Evolutionary conservation across 108 stramenopile species (phyloP).

Genomic region (Cyclotella baltica): DNA sequence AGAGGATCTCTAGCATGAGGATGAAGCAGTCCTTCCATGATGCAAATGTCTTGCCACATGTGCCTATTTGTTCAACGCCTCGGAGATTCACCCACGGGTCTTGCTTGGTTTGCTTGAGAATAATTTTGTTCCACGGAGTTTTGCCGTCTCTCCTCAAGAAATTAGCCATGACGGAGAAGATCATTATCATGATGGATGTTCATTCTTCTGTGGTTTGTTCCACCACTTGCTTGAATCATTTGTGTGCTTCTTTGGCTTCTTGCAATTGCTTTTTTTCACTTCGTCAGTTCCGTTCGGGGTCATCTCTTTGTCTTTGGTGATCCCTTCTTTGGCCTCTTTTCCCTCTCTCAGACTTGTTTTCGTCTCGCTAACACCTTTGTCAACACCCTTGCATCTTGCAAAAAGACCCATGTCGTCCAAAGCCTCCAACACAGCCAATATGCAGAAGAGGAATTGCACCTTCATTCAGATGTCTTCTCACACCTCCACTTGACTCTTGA

Average conservation of each 20-base stretch:
- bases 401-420: not conserved
- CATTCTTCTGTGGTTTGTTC: not conserved
- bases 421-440: not conserved
- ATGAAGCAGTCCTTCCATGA: not conserved
- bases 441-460: not conserved
- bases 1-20: not conserved
- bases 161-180: not conserved
- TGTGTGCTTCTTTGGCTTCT: not conserved
- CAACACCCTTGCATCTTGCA: not conserved
- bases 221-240: not conserved
- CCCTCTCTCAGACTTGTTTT: not conserved
- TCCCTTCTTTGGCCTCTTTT: not conserved
- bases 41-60: not conserved
- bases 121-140: not conserved
- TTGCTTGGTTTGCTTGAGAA: not conserved
- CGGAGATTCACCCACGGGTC: not conserved
- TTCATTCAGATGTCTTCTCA: not conserved
- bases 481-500: not conserved
- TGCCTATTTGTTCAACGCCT: not conserved
- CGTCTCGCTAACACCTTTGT: not conserved
- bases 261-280: not conserved
- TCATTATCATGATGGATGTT: not conserved
- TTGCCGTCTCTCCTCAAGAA: not conserved
- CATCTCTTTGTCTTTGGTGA: not conserved
- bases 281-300: not conserved